phyloP scores from a whole-genome alignment of 192 early-diverging fungal species.

The Paraglomus occultum region DNA sequence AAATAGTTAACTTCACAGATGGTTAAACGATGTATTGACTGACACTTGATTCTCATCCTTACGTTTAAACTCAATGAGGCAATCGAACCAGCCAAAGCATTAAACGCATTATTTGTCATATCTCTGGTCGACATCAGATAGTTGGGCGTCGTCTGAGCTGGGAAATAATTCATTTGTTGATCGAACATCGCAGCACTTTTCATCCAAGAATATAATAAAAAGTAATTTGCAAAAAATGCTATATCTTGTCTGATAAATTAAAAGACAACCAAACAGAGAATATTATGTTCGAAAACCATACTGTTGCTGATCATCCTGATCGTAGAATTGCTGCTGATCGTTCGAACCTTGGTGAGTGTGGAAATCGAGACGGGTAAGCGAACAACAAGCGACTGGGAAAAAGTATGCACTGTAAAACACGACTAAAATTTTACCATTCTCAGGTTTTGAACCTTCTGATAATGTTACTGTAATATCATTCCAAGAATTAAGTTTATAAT shows the following conservation, averaged over 20 bases:
- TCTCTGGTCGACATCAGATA: background rate
- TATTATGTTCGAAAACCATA: slow-evolving; percentile 11
- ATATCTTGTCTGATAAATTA: background rate
- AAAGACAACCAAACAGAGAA: background rate
- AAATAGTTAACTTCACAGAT: background rate
- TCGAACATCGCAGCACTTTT: background rate
- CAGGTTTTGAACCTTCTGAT: too few relatives aligned
- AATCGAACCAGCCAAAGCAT: slow-evolving; percentile 26
- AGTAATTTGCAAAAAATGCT: background rate
- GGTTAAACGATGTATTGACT: background rate
- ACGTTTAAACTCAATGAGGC: slow-evolving; percentile 27
- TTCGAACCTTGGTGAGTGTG: slow-evolving; percentile 7
- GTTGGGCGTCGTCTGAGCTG: slow-evolving; percentile 10
- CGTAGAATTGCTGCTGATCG: slow-evolving; percentile 10
- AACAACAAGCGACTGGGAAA: too few relatives aligned
- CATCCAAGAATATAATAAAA: background rate
- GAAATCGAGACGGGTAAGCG: background rate
- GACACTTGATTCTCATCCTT: background rate
- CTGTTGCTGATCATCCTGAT: slow-evolving; percentile 12
- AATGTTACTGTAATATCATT: too few relatives aligned
- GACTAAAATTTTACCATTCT: too few relatives aligned
- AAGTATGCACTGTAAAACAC: too few relatives aligned
- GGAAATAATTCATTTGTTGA: background rate
- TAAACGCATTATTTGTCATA: slow-evolving; percentile 1
- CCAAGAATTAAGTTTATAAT: too few relatives aligned